These are phyloP conservation scores for Cladorrhinum sp. DNA, from an alignment of 2,329 filamentous ascomycete species.

Conservation along the genomic window DNA sequence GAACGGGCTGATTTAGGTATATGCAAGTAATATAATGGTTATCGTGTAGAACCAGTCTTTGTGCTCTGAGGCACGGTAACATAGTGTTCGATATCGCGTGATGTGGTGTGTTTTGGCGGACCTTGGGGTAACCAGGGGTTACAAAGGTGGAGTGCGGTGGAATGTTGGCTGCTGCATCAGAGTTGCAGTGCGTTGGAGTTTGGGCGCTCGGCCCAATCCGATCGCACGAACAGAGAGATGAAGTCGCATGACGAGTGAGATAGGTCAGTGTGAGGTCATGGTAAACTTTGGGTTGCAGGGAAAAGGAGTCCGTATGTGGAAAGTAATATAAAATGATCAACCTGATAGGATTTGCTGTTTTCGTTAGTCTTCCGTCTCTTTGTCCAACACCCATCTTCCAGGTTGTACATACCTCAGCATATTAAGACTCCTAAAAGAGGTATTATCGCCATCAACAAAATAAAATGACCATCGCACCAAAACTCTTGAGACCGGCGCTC, in stretches of 20 bases:
- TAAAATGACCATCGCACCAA: not conserved
- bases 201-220: not conserved
- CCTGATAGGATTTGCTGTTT: too few species aligned
- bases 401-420: not conserved
- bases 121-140: not conserved
- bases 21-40: too few species aligned
- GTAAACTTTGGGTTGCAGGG: too few species aligned
- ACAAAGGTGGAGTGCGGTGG: not conserved
- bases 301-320: too few species aligned
- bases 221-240: not conserved
- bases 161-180: not conserved
- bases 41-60: too few species aligned
- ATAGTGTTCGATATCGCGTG: not conserved
- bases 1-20: too few species aligned
- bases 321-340: not conserved
- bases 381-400: not conserved
- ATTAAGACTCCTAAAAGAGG: too few species aligned
- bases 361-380: not conserved
- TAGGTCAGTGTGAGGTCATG: not conserved
- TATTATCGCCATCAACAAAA: not conserved
- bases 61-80: too few species aligned
- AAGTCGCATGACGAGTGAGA: not conserved
- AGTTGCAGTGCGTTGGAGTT: not conserved
- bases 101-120: not conserved
- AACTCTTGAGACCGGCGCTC: not conserved